These are phyloP conservation scores for Chytridium lagenaria DNA, from an alignment of 371 early-diverging fungal genomes.

Conservation along the genomic window DNA sequence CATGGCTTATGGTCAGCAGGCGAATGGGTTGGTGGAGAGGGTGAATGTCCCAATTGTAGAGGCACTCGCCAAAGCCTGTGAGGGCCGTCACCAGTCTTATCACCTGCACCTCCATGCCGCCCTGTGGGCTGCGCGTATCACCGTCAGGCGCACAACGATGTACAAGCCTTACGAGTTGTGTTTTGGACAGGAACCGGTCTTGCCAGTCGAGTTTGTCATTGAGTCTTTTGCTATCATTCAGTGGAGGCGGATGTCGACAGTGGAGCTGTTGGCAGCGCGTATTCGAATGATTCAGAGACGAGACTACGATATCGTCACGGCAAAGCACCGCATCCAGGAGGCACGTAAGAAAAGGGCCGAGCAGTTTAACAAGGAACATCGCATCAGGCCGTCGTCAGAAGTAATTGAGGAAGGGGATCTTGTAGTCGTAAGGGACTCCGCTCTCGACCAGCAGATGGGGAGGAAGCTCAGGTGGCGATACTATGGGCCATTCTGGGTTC, in stretches of 20 bases:
- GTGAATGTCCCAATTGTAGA: constrained; percentile 16
- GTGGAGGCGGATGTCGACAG: constrained; percentile 23
- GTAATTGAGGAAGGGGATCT: constrained; percentile 12
- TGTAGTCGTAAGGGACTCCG: constrained; percentile 18
- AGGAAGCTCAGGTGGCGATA: constrained; percentile 12
- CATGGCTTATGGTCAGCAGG: constrained; percentile 24
- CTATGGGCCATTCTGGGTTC: constrained; percentile 10
- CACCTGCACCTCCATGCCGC: neutral
- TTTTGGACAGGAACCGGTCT: constrained; percentile 18
- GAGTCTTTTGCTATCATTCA: constrained; percentile 13
- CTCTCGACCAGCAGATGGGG: constrained; percentile 18
- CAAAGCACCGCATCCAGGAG: neutral
- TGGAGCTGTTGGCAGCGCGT: constrained; percentile 9
- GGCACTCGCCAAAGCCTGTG: constrained; percentile 19
- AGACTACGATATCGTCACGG: neutral
- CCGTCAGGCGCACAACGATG: neutral
- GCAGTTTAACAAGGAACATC: neutral
- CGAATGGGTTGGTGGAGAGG: constrained; percentile 17
- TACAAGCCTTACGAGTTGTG: neutral
- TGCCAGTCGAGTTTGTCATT: constrained; percentile 19
- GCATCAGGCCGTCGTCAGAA: neutral
- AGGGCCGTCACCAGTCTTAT: neutral
- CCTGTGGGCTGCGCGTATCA: constrained; percentile 16
- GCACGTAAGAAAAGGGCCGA: constrained; percentile 11
- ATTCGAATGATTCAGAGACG: constrained; percentile 22